phyloP scores from a whole-genome alignment of 163 green algal genomes.

The Scenedesmus sp. region DNA sequence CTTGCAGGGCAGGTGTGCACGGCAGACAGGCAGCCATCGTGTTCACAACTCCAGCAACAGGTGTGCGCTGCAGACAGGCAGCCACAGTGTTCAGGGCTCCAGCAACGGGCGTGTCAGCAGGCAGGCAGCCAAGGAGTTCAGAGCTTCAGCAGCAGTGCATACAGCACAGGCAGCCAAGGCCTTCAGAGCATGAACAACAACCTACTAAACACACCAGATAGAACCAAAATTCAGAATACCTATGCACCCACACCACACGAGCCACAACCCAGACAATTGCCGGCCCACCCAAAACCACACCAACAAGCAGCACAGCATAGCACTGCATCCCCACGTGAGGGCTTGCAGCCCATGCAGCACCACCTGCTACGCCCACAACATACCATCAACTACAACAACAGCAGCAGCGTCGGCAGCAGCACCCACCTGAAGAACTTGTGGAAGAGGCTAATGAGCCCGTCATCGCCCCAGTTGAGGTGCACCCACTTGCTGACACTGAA shows the following conservation, averaged over 20 bases:
- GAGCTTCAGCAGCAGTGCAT: background rate
- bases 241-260: too few species aligned
- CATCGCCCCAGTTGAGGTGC: slow-evolving; percentile 93
- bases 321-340: background rate
- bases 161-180: background rate
- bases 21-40: background rate
- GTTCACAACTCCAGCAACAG: too few species aligned
- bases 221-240: too few species aligned
- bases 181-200: too few species aligned
- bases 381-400: background rate
- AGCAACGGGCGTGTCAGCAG: too few species aligned
- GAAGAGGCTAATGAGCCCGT: slow-evolving; percentile 86
- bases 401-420: background rate
- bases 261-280: background rate
- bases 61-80: too few species aligned
- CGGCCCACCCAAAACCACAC: background rate
- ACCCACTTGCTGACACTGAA: slow-evolving; percentile 95
- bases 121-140: too few species aligned
- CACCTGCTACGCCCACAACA: background rate
- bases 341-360: background rate
- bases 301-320: background rate
- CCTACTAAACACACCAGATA: too few species aligned
- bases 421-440: slow-evolving; percentile 57
- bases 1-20: background rate
- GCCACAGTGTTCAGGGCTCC: too few species aligned